Evolutionary conservation across 768 basidiomycete genomes (phyloP).

Genomic region (Pulveroboletus sp.): DNA sequence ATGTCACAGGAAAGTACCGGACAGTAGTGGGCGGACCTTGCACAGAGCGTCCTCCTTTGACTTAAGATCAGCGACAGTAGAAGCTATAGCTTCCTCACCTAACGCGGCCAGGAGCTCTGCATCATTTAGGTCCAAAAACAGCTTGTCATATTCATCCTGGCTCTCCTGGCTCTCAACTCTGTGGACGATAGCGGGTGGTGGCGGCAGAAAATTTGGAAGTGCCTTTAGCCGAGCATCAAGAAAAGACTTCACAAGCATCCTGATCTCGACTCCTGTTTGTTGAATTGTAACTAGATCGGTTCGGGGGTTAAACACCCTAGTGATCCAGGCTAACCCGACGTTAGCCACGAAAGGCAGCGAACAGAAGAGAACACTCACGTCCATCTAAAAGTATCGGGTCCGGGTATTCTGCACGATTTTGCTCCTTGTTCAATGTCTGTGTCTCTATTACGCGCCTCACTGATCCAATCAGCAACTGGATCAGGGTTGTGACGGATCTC

Average conservation of each 20-base stretch:
- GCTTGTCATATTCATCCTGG: constrained; percentile 66
- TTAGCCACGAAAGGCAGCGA: constrained; percentile 6
- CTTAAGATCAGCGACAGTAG: constrained; percentile 29
- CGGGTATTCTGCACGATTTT: constrained; percentile 46
- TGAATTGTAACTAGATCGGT: constrained; percentile 38
- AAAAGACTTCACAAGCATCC: constrained; percentile 55
- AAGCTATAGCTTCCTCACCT: constrained; percentile 30
- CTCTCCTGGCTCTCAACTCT: constrained; percentile 56
- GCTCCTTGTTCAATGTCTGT: constrained; percentile 34
- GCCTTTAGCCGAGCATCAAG: constrained; percentile 50
- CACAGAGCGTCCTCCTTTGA: constrained; percentile 46
- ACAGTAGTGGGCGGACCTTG: constrained; percentile 36
- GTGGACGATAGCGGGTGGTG: constrained; percentile 28
- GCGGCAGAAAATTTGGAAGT: constrained; percentile 38
- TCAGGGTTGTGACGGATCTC: constrained; percentile 33
- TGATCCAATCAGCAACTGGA: constrained; percentile 53
- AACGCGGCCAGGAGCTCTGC: constrained; percentile 54
- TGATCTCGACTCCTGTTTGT: constrained; percentile 50
- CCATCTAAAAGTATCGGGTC: constrained; percentile 54
- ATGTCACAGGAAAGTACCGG: background rate
- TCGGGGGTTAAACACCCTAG: constrained; percentile 42
- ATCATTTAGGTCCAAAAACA: constrained; percentile 59
- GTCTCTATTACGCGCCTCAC: constrained; percentile 49
- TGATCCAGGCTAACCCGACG: constrained; percentile 49
- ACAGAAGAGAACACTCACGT: constrained; percentile 34